A percentile compares a stretch with the other conserved stretches of the same genome.
These are phyloP conservation scores for Alternaria longipes DNA, from an alignment of 2,329 filamentous ascomycete genomes.

Conservation along the genomic window DNA sequence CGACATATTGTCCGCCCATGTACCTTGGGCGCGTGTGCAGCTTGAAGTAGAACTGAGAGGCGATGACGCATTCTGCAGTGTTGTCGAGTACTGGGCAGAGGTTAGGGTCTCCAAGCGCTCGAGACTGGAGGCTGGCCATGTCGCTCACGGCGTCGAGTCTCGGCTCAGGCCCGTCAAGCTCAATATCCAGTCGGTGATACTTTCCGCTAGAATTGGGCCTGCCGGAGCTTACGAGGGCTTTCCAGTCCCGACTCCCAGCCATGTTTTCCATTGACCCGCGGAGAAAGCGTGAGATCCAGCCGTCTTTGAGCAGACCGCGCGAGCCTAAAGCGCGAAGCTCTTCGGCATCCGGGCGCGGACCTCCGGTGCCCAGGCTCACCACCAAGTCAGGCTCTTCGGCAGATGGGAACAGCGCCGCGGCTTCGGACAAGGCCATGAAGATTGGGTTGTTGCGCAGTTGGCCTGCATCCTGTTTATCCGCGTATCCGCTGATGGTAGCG, in stretches of 20 bases:
- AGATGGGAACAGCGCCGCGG: background rate
- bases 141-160: slow-evolving; percentile 1
- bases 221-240: background rate
- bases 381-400: slow-evolving; percentile 1
- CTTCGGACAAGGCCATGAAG: background rate
- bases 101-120: background rate
- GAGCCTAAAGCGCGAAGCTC: background rate
- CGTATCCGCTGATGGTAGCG: background rate
- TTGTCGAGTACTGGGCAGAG: background rate
- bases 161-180: background rate
- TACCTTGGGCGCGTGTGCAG: background rate
- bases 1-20: background rate
- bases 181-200: no score
- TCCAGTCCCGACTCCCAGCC: background rate
- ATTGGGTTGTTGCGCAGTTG: background rate
- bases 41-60: background rate
- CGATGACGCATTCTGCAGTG: background rate
- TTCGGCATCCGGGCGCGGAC: background rate
- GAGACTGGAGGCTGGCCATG: background rate
- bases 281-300: background rate
- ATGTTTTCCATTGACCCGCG: background rate
- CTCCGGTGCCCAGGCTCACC: background rate
- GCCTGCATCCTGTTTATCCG: background rate
- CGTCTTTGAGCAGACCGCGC: slow-evolving; percentile 1
- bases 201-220: background rate